A percentile compares a stretch with the other conserved stretches of the same genome.
phyloP scores from a whole-genome alignment of 2,329 filamentous ascomycete genomes.

The Neopestalotiopsis sp. region DNA sequence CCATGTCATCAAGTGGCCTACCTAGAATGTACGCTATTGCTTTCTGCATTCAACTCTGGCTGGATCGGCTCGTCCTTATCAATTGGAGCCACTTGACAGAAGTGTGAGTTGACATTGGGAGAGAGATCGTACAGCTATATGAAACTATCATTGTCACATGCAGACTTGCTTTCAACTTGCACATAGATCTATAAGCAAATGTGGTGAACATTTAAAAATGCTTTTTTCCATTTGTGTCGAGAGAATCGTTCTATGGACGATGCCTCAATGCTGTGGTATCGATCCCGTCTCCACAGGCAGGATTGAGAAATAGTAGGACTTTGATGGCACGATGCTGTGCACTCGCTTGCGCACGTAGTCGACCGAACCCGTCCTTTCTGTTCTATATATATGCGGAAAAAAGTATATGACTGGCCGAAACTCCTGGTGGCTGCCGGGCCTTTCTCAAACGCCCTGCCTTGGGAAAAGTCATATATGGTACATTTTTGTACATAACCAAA shows the following conservation, averaged over 20 bases:
- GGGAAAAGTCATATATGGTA: conserved; percentile 1
- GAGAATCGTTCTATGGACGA: not conserved
- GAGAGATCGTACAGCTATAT: too few relatives aligned
- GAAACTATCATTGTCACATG: too few relatives aligned
- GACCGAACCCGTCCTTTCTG: not conserved
- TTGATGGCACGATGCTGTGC: not conserved
- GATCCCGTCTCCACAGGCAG: not conserved
- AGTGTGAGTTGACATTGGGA: too few relatives aligned
- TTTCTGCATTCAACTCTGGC: too few relatives aligned
- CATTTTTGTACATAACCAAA: conserved; percentile 13
- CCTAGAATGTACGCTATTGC: too few relatives aligned
- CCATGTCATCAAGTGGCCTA: too few relatives aligned
- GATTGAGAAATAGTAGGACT: not conserved
- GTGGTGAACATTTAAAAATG: not conserved
- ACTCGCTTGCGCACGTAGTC: not conserved
- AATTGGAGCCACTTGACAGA: too few relatives aligned
- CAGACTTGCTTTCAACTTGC: not conserved
- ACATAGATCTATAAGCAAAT: not conserved
- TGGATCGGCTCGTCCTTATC: too few relatives aligned
- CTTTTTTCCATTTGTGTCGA: not conserved
- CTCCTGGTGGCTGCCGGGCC: not conserved
- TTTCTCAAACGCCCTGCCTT: not conserved
- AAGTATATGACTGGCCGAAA: conserved; percentile 2
- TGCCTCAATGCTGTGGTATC: not conserved
- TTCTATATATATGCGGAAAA: not conserved